Evolutionary conservation across 2,329 filamentous ascomycete genomes (phyloP).

Genomic region (Capronia americana): DNA sequence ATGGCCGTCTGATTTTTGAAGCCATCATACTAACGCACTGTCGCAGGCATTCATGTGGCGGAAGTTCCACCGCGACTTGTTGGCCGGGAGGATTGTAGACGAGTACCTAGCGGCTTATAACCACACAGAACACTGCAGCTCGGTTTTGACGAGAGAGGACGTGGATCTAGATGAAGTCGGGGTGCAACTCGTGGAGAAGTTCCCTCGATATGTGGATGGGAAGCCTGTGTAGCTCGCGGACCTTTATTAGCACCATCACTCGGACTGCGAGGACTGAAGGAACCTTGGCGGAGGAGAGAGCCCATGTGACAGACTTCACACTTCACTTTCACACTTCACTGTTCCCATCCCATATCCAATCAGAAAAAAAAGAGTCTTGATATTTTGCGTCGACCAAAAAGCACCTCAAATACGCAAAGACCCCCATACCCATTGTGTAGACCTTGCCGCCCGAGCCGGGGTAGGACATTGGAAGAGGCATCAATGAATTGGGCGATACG

Average conservation of each 20-base stretch:
- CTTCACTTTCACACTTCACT: not conserved
- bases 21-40: not conserved
- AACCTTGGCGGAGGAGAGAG: not conserved
- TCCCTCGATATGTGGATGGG: not conserved
- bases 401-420: constrained; percentile 11
- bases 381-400: not conserved
- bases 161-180: not conserved
- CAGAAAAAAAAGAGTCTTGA: not conserved
- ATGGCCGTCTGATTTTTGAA: not conserved
- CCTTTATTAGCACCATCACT: too few relatives aligned
- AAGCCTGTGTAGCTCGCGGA: not conserved
- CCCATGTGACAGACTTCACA: not conserved
- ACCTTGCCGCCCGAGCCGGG: constrained; percentile 12
- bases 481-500: constrained; percentile 4
- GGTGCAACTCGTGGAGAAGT: not conserved
- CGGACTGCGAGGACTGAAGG: not conserved
- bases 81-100: not conserved
- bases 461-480: constrained; percentile 14
- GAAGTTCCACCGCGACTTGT: not conserved
- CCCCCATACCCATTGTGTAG: constrained; percentile 12
- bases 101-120: not conserved
- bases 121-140: not conserved
- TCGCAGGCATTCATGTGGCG: not conserved
- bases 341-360: not conserved
- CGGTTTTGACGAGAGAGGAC: not conserved